Conservation (phyloP, 805 yeast genomes). For the Lipomyces mesembrius region DNA sequence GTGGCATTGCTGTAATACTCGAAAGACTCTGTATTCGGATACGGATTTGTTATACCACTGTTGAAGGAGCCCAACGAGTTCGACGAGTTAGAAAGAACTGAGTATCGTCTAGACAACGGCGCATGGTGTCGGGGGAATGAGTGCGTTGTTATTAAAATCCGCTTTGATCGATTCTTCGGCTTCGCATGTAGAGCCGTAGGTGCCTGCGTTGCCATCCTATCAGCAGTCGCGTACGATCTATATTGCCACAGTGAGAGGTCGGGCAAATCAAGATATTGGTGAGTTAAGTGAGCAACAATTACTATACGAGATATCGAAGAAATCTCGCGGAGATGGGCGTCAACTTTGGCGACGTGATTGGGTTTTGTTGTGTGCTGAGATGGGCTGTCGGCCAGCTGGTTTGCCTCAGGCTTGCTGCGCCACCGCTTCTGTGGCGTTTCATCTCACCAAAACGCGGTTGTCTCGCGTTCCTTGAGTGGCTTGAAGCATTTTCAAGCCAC, state of each 20-base stretch:
- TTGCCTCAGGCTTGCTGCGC: too few species aligned
- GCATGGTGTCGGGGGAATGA: conserved; percentile 29
- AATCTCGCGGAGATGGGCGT: too few species aligned
- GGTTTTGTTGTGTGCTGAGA: too few species aligned
- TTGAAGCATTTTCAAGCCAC: neutral
- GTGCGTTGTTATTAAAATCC: conserved; percentile 29
- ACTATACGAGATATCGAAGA: neutral
- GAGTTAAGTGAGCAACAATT: neutral
- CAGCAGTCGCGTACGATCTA: neutral
- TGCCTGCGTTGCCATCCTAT: neutral
- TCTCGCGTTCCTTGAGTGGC: neutral
- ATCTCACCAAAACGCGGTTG: neutral
- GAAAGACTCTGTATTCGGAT: conserved; percentile 19
- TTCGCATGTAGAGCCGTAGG: neutral
- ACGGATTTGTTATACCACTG: neutral
- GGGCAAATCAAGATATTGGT: neutral
- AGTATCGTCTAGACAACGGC: conserved; percentile 29
- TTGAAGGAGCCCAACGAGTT: neutral
- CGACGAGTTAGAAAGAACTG: conserved; percentile 9
- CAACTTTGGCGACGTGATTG: too few species aligned
- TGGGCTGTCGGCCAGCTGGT: neutral
- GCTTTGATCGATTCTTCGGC: conserved; percentile 14
- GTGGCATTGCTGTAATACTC: conserved; percentile 14
- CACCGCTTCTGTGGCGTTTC: neutral
- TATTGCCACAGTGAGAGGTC: neutral